Base-by-base conservation (phyloP, 2,329 filamentous ascomycete genomes). In the Aspergillus quadrilineatus region DNA sequence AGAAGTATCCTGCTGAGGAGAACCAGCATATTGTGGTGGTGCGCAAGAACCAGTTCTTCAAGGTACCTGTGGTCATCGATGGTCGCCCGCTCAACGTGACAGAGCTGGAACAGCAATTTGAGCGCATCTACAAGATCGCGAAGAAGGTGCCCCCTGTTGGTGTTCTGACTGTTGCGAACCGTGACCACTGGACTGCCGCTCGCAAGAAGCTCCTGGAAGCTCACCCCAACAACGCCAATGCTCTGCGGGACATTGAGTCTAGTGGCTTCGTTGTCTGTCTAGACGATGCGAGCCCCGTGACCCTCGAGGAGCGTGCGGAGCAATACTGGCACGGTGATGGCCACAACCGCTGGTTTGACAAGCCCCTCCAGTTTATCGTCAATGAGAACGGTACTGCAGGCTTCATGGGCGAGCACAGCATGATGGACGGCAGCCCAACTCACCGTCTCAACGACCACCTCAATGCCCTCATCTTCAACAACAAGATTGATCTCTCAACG, bases 361-460 rank as follows among this genome's bases (percentile, higher is more conserved):
- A 99, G 82, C 94, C 94, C 5, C 80, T 96, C 53, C 93, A 99
- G 77, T 97, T 99, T 79, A 96, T 99, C 73, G 75, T 99, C 79
- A 97, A 96, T 76, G 92, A 99, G 73, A 99, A 99, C 74, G 94
- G 94, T 66, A 96, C 94, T 6, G 89, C 94, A 2, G 94, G 94
- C 60, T 99, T 99, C 82, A 93, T 92, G 83, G 94, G 94, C 69
- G 94, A 99, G 79, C 94, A 99, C 82, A 95, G 90, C 68, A 97
- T 99, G 94, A 99, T 99, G 95, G 94, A 99, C 73, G 94, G 95
- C 63, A 99, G 94, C 6, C 92, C 95, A 1, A 99, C 95, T 2
- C 94, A 97, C 77, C 89, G 95, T 41, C 63, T 99, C 14, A 99
- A 97, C 75, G 94, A 99, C 82, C 94, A 92, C 70, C 84, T 95